Base-by-base conservation (phyloP, 352 stramenopile genomes). In the Phytophthora pini region DNA sequence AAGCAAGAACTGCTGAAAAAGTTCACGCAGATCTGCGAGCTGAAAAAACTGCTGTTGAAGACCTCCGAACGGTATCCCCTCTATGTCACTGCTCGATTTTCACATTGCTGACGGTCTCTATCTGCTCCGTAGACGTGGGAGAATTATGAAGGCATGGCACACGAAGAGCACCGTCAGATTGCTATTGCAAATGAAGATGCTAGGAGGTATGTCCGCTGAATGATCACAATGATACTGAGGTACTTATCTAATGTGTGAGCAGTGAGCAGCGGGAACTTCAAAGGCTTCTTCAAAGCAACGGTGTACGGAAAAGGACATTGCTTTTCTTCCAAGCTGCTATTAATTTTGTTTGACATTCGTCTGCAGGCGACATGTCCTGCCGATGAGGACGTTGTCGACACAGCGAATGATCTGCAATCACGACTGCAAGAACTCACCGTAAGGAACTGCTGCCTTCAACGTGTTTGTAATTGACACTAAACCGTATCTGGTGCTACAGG, bases 141-240 rank as follows among this genome's bases (percentile, higher is more conserved):
- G 32, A 80, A 68, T 45, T 71, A 66, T 12, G 41, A 57, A 53
- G 40, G 9, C 22, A 80, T 80, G 70, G 39, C 31, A 1, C 56
- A 75, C n/a, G 70, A 78, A 72, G 70, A 78, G 17, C 61, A 64
- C 11, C 70, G 52, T 10, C 61, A 72, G 24, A 36, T 78, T 11
- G 38, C 46, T 20, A 63, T 69, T 55, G 46, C 24, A n/a, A 78
- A 78, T 11, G 60, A 74, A 67, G 50, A 53, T 12, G 61, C 56
- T n/a, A 68, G 50, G 61, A 69, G 70, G 70, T 78, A 45, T 6
- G 9, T 2, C 38, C 15, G 3, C 22, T 36, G 13, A 34, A 29
- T 34, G 29, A 11, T 34, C 29, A 13, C 9, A 4, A 13, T 36
- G 9, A 13, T 13, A 15, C 13, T 27, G 11, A 24, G 36, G 26